Evolutionary conservation across 495 filamentous ascomycete species (phyloP), one percentile per base, ranked within the genome.

Genomic region (Penicillium desertorum): DNA sequence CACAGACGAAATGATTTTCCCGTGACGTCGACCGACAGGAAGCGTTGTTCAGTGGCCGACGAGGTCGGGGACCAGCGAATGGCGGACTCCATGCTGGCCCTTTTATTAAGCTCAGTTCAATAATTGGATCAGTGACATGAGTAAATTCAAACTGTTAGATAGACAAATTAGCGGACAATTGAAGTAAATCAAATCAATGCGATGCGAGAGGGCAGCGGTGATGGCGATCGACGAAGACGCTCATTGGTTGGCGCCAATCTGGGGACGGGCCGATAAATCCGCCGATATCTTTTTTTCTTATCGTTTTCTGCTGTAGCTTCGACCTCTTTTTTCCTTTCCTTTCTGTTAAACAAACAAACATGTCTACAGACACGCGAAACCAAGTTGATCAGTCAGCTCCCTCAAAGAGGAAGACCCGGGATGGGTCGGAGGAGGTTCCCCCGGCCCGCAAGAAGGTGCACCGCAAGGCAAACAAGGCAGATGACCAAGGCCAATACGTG

Each of bases 21-120:
- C 44, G 84, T 85, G 30, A 94, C 78, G 70, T 97, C 95, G 67
- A 96, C 87, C 47, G 89, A 84, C 41, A 98, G 79, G 64, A 98
- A 98, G 16, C 81, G 82, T 61, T 85, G 83, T 36, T 79, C 77
- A 34, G 76, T 78, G 65, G 76, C 81, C 67, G 69, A 82, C 17
- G 90, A 86, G 62, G 87, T 90, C 41, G 91, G 88, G 22, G 94
- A 97, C 92, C 92, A 98, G 62, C 91, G 85, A 65, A 97, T 87
- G 16, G 85, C 86, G 23, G 80, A 82, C 68, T 87, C 85, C 86
- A 88, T 87, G 56, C 42, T 53, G 42, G 30, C 53, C 60, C 50
- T 59, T 27, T 11, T 30, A 46, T 17, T 14, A 22, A 39, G 22
- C 30, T 36, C 20, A n/a, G 1, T 55, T 32, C 29, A 53, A 10